phyloP scores from a whole-genome alignment of 2,329 filamentous ascomycete species.

The Byssoonygena ceratinophila region DNA sequence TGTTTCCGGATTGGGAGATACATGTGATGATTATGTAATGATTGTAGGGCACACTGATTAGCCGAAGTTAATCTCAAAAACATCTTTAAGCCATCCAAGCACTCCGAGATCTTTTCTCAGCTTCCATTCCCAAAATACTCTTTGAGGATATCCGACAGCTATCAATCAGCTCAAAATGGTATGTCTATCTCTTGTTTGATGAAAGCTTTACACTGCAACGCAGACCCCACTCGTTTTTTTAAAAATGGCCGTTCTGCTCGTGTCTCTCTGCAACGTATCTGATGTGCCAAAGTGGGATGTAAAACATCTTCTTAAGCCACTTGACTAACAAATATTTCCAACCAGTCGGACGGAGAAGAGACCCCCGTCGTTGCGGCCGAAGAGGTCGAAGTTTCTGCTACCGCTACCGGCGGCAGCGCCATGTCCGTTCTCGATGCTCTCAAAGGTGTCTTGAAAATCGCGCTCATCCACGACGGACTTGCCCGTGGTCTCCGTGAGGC shows the following conservation, averaged over 20 bases:
- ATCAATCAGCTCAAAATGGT: conserved; percentile 38
- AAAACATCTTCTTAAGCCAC: too few relatives aligned
- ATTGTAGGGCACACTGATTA: conserved; percentile 25
- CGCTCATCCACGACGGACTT: conserved; percentile 98
- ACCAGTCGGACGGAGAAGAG: conserved; percentile 99
- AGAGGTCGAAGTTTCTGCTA: conserved; percentile 93
- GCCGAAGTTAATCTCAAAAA: conserved; percentile 9
- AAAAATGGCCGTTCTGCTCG: too few relatives aligned
- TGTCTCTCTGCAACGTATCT: too few relatives aligned
- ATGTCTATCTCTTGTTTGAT: conserved; percentile 17
- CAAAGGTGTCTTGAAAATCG: conserved; percentile 97
- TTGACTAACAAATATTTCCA: neutral
- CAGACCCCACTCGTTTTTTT: too few relatives aligned
- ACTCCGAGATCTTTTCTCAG: neutral
- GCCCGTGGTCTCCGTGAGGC: conserved; percentile 97
- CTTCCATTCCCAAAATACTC: conserved; percentile 27
- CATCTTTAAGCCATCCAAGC: neutral
- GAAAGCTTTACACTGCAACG: neutral
- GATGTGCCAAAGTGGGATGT: too few relatives aligned
- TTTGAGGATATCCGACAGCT: conserved; percentile 40
- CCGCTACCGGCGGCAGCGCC: conserved; percentile 63
- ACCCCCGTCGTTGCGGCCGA: conserved; percentile 63
- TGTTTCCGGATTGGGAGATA: too few relatives aligned
- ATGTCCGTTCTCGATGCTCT: conserved; percentile 98
- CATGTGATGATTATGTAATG: conserved; percentile 12